Evolutionary conservation across 1,284 basidiomycete genomes (phyloP), one percentile per base, ranked within the genome.

Genomic region (Ustilago hordei): DNA sequence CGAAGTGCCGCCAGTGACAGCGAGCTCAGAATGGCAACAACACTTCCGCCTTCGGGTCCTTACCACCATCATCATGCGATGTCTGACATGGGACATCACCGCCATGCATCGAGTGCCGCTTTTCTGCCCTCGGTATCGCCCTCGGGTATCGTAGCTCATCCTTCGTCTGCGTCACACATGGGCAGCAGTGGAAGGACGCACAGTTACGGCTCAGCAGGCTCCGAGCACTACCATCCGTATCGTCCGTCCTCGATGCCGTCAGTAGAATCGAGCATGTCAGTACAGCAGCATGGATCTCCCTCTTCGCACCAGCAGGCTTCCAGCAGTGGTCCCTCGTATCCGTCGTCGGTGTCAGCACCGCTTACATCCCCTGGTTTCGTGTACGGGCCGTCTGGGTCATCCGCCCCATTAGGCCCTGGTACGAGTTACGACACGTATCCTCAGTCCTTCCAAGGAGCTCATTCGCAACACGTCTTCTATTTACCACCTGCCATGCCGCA

Each of bases 401-500:
- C 70, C 0, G 13, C 59, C 3, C 4, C 43, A 8, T 35, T 45
- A 7, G 13, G 38, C 28, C n/a, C 48, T 3, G 52, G 56, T 3
- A n/a, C 47, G 28, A 38, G 47, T 23, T 63, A 60, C 39, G 59
- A 60, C 19, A 34, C 60, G 3, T 60, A 67, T 32, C 35, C 58
- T n/a, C 60, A 55, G 2, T 8, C 50, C 1, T 59, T 61, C 13
- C 39, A 41, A 17, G 48, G 54, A 1, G 34, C 57, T 11, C 54
- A 72, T 38, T 60, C 66, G n/a, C 66, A 59, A 19, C 66, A 69
- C 57, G 61, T 69, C 5, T 75, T 67, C 23, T 75, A 75, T 23
- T 57, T 68, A 8, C 61, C 64, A 2, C 70, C 72, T 19, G 35
- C 66, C 2, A 36, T 52, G 4, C 28, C 52, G 8, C 59, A 60